Base-by-base conservation (phyloP, 2,329 filamentous ascomycete genomes). In the Elsinoe batatas region DNA sequence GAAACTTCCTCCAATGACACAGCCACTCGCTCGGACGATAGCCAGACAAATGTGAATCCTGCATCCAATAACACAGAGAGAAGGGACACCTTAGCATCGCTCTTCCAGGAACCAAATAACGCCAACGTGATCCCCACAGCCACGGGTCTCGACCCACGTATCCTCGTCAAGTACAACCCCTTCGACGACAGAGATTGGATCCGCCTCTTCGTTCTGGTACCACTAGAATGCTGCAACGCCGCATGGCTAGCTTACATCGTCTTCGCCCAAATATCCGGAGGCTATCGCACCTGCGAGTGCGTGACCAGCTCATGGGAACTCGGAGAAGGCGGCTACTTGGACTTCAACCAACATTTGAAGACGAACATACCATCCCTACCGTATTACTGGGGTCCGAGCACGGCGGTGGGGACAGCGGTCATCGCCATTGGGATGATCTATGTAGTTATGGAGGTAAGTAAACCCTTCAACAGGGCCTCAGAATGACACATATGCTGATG, bases 271-370 rank as follows among this genome's bases (percentile, higher is more conserved):
- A 73, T 72, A 0, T 68, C 71, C 12, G 73, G 74, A 7, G 62
- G 62, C 18, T 72, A 71, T 58, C 69, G 70, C 54, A 74, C 65
- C 2, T 76, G 73, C 61, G 57, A 66, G 13, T 76, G 74, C 60
- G 65, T 71, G 44, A 67, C 69, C 2, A 70, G 68, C 17, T 63
- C 57, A 4, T 74, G 71, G 69, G 67, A 61, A 0, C 37, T 53
- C 3, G 59, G 62, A 1, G 62, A 57, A 3, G 69, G 70, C n/a
- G 72, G 74, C 11, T 76, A 75, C 53, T 65, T 75, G 32, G 71
- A 75, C 47, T 67, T 71, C 38, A 63, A 63, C 36, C 64, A 64
- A 18, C 60, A 63, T 12, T 64, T 67, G 37, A 65, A 64, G 1
- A 67, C 68, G 5, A 69, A 67, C 32, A 63, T 59, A 13, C 40